A percentile compares a stretch with the other conserved stretches of the same genome.
Evolutionary conservation across 441 rosid species (phyloP).

Genomic region (Bruguiera hainesii): DNA sequence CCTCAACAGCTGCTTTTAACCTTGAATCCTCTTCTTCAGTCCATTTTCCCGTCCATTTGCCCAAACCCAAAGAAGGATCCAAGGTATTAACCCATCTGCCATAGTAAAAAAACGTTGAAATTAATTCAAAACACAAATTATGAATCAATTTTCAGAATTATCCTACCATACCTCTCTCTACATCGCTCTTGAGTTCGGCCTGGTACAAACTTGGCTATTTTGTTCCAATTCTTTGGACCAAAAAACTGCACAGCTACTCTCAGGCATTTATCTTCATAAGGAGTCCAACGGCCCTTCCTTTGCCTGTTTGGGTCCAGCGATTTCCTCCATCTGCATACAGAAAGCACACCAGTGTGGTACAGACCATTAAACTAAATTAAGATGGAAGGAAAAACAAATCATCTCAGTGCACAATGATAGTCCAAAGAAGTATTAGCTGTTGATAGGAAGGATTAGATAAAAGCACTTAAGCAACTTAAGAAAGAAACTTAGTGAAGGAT

Average conservation of each 20-base stretch:
- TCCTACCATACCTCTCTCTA: constrained; percentile 59
- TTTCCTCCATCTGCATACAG: constrained; percentile 69
- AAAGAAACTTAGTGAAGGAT: no score
- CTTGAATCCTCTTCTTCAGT: constrained; percentile 72
- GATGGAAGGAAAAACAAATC: neutral
- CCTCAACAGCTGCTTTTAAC: constrained; percentile 57
- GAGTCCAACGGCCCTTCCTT: constrained; percentile 60
- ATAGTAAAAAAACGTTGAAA: constrained; percentile 15
- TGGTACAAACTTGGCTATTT: constrained; percentile 71
- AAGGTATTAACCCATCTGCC: constrained; percentile 78
- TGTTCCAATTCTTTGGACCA: constrained; percentile 78
- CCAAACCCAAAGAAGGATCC: constrained; percentile 64
- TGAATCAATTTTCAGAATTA: constrained; percentile 9
- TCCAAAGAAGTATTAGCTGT: no score
- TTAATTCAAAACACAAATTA: constrained; percentile 8
- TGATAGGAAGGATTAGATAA: no score
- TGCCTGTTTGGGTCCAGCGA: constrained; percentile 54
- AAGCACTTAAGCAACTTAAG: no score
- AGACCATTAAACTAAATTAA: constrained; percentile 4
- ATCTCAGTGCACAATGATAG: no score
- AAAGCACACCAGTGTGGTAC: neutral
- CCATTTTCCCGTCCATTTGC: constrained; percentile 72
- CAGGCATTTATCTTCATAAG: constrained; percentile 69
- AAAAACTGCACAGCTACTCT: constrained; percentile 78
- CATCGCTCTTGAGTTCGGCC: constrained; percentile 76